Percentiles rank a stretch among this genome's conserved stretches.
Evolutionary conservation across 2,329 filamentous ascomycete genomes (phyloP).

Genomic region (Dendryphion nanum): DNA sequence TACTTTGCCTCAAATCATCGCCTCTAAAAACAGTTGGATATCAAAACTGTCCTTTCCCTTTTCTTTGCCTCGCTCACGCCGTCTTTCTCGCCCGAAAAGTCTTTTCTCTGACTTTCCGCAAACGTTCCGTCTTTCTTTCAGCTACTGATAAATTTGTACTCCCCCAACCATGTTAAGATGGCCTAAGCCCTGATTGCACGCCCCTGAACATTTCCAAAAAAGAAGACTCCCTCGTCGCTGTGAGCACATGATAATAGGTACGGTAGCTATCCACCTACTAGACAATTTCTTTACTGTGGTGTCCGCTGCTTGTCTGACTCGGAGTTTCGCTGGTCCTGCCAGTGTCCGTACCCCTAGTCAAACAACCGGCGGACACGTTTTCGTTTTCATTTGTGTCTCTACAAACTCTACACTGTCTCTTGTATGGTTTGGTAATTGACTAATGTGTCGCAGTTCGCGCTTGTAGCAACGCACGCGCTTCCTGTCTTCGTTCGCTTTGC

Average conservation of each 20-base stretch:
- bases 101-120: slow-evolving; percentile 31
- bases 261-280: slow-evolving; percentile 30
- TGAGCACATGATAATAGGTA: slow-evolving; percentile 30
- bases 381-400: slow-evolving; percentile 35
- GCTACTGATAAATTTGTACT: slow-evolving; percentile 31
- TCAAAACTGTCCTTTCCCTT: neutral
- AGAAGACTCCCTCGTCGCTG: slow-evolving; percentile 9
- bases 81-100: slow-evolving; percentile 21
- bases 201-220: slow-evolving; percentile 7
- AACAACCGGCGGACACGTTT: slow-evolving; percentile 39
- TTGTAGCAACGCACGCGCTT: slow-evolving; percentile 30
- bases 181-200: slow-evolving; percentile 23
- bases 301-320: slow-evolving; percentile 33
- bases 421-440: slow-evolving; percentile 39
- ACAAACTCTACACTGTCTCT: slow-evolving; percentile 36
- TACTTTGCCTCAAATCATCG: too few species aligned
- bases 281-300: slow-evolving; percentile 17
- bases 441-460: slow-evolving; percentile 33
- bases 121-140: slow-evolving; percentile 27
- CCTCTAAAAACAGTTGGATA: too few species aligned
- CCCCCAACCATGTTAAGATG: slow-evolving; percentile 28
- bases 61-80: neutral
- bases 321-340: slow-evolving; percentile 31
- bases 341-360: slow-evolving; percentile 29
- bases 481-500: slow-evolving; percentile 5